Evolutionary conservation across 768 basidiomycete species (phyloP), one percentile per base, ranked within the genome.

Genomic region (Podaxis sp.): DNA sequence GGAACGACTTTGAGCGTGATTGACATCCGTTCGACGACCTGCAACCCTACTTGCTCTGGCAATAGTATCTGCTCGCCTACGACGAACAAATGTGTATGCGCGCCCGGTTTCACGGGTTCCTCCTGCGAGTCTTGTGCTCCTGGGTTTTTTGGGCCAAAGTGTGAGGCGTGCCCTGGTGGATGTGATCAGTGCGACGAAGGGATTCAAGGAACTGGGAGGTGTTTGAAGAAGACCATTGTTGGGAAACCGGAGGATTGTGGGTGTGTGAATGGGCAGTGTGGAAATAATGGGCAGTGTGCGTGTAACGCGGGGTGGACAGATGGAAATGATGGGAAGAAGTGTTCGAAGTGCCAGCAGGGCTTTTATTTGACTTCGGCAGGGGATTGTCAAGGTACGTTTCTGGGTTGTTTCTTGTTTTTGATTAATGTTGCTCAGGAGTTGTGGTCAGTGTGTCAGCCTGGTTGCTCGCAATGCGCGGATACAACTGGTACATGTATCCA

Each of bases 211-310:
- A 82, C 86, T 0, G 95, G 95, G 0, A 78, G 79, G 48, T 96
- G 95, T 71, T 79, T 92, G 61, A 72, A 75, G 9, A 73, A 83
- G 3, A 76, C 82, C 30, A 76, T 84, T 30, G 70, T 74, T 39
- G 84, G 87, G 66, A 76, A 80, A 2, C 84, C 89, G 2, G 81
- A 84, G 39, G 82, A 81, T 1, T 96, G 94, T 74, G 89, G 93
- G 69, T 96, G 94, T 69, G 65, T 88, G 55, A 95, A 95, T 68
- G 94, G 94, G 2, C 73, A 84, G 51, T 96, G 94, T 73, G 82
- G 82, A 1, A 66, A 82, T 0, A 82, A 83, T 61, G 87, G 90
- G 0, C 84, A 88, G 64, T 95, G 94, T 69, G 73, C 82, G 3
- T 96, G 94, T 71, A 87, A 88, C 67, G 71, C 86, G 0, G 94